Conservation (phyloP, 1,284 basidiomycete species). For the Macrocystidia cucumis region DNA sequence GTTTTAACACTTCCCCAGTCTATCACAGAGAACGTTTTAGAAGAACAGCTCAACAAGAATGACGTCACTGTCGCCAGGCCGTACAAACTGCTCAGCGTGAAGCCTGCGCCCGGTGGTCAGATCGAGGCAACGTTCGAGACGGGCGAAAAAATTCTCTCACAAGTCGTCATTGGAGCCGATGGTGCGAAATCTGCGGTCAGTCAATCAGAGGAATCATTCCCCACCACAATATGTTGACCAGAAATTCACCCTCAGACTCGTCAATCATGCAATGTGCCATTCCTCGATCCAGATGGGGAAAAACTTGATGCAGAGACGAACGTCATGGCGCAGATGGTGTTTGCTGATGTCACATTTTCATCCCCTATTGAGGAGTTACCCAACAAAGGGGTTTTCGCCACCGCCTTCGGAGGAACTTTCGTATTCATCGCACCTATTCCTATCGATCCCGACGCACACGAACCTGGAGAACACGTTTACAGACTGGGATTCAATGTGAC, state of each 20-base stretch:
- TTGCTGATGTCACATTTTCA: slow-evolving; percentile 27
- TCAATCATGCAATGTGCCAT: slow-evolving; percentile 21
- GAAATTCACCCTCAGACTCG: slow-evolving; percentile 21
- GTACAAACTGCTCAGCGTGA: slow-evolving; percentile 26
- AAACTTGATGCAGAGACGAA: slow-evolving; percentile 16
- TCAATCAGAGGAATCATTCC: no score
- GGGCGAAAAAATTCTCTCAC: slow-evolving; percentile 34
- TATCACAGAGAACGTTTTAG: slow-evolving; percentile 36
- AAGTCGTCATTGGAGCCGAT: slow-evolving; percentile 49
- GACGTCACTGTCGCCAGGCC: slow-evolving; percentile 28
- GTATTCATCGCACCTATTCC: slow-evolving; percentile 20
- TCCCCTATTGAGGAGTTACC: slow-evolving; percentile 11
- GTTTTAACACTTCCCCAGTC: slow-evolving; percentile 37
- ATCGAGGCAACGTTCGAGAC: slow-evolving; percentile 42
- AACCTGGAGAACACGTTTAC: slow-evolving; percentile 13
- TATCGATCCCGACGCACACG: slow-evolving; percentile 6
- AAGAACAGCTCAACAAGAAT: slow-evolving; percentile 22
- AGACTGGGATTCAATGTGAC: slow-evolving; percentile 22
- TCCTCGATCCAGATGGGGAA: slow-evolving; percentile 25
- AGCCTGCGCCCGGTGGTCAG: slow-evolving; percentile 13
- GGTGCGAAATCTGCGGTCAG: slow-evolving; percentile 45
- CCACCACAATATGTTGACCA: no score
- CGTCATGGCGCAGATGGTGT: slow-evolving; percentile 20
- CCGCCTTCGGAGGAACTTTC: slow-evolving; percentile 13
- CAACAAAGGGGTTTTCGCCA: slow-evolving; percentile 10